Evolutionary conservation across 352 stramenopile genomes (phyloP).

Genomic region (Globisporangium megalacanthum): DNA sequence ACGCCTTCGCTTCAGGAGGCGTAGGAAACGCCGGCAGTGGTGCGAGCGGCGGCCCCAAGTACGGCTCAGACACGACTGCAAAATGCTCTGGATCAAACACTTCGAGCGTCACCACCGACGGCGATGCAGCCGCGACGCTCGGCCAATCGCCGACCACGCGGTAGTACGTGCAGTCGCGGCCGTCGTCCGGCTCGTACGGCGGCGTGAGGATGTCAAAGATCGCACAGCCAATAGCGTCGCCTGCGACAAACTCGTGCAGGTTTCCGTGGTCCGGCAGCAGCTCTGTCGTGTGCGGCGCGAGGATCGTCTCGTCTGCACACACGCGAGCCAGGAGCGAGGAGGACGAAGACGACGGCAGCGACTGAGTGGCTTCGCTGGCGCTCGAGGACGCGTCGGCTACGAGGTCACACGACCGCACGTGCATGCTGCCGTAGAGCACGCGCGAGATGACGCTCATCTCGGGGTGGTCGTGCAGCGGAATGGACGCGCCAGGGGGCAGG

Average conservation of each 20-base stretch:
- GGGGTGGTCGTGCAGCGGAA: slow-evolving; percentile 80
- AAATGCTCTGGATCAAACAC: slow-evolving; percentile 47
- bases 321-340: slow-evolving; percentile 29
- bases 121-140: background rate
- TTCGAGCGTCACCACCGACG: slow-evolving; percentile 32
- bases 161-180: slow-evolving; percentile 75
- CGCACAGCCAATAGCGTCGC: slow-evolving; percentile 60
- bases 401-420: slow-evolving; percentile 62
- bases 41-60: slow-evolving; percentile 34
- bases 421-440: slow-evolving; percentile 67
- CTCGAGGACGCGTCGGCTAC: slow-evolving; percentile 8
- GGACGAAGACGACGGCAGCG: background rate
- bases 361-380: background rate
- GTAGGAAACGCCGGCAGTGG: background rate
- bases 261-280: slow-evolving; percentile 68
- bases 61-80: slow-evolving; percentile 42
- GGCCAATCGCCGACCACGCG: slow-evolving; percentile 28
- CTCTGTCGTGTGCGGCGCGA: slow-evolving; percentile 60
- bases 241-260: slow-evolving; percentile 75
- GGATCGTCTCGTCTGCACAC: slow-evolving; percentile 29
- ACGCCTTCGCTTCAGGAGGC: slow-evolving; percentile 7
- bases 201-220: slow-evolving; percentile 85
- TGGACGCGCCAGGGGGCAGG: slow-evolving; percentile 56
- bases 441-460: slow-evolving; percentile 83
- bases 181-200: slow-evolving; percentile 64